Base-by-base conservation (phyloP, 2,329 filamentous ascomycete genomes). In the Hypoxylon sp. region DNA sequence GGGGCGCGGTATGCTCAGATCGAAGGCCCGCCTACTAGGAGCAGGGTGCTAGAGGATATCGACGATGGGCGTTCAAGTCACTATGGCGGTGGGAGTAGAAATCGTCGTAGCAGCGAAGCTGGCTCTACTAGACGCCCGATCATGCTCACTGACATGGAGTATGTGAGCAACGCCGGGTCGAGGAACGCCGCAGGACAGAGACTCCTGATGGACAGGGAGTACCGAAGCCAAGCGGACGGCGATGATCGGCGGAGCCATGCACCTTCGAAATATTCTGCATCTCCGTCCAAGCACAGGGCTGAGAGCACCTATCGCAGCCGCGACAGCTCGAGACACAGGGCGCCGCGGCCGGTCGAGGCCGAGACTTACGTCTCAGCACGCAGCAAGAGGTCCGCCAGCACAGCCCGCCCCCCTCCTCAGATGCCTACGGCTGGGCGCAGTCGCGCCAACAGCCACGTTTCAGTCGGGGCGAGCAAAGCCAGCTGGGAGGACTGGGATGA, bases 361-460 rank as follows among this genome's bases (percentile, higher is more conserved):
- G 80, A 82, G 21, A 81, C 81, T 21, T 85, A 82, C 64, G 79
- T 82, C 51, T 85, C 84, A 14, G 77, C 81, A 2, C 78, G 80
- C n/a, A 83, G 76, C 72, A 78, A 79, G 50, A 76, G 78, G 46
- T 80, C 81, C 0, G 72, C 73, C 7, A 78, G 74, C 63, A 82
- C 79, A 10, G 63, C 80, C 21, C 79, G 79, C 17, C 74, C 60
- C 43, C 56, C 25, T 23, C 60, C 67, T 1, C 52, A 72, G 36
- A 84, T 82, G 60, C 75, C 76, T 2, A 80, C 78, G 61, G 73
- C 11, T 25, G 48, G 60, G 19, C 63, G 28, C 53, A 61, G 60
- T 30, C 63, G 61, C 36, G 63, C 70, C 11, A 70, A 58, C 14
- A 74, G 67, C 61, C 70, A 74, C 41, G 70, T 75, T 3, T 76